Base-by-base conservation (phyloP, 352 stramenopile genomes). In the Paralagenidium karlingii region DNA sequence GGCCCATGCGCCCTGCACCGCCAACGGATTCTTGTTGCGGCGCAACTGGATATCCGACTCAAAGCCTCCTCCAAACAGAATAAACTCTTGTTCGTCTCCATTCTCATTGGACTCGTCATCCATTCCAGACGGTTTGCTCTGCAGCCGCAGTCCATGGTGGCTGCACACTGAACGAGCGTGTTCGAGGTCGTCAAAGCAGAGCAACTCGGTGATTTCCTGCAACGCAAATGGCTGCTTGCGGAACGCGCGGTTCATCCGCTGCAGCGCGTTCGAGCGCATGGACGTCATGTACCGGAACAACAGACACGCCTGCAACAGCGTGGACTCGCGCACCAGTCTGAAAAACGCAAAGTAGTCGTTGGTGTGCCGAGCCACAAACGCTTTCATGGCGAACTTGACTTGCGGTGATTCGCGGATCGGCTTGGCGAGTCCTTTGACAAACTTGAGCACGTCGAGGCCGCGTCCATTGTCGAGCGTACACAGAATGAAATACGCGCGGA, bases 331-430 rank as follows among this genome's bases (percentile, higher is more conserved):
- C 15, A 93, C 51, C 19, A 91, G 55, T 26, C 53, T 67, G 54
- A 90, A 93, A 46, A 93, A 93, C 49, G 67, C 49, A 42, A 68
- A 76, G 42, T 91, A 93, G 46, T 93, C 70, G 13, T 78, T 63
- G 9, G 77, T 91, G 30, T 89, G 77, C 5, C 79, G 79, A 25
- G 79, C 75, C 16, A 89, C 77, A 45, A 93, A 93, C 13, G 83
- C 73, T 21, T 64, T 61, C 79, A 90, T 89, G 4, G 79, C 79
- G 32, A 93, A 93, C 44, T 89, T 77, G 20, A 93, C 64, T 47
- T 86, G 76, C n/a, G 56, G 41, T 9, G 64, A 74, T 24, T 78
- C 64, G 13, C 83, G 33, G 18, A 93, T 63, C 11, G 51, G 36
- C 42, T 46, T 57, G 10, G 69, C 60, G 1, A 93, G 41, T 8